Conservation (phyloP, 169 alveolate genomes). For the Plasmodium fragile region DNA sequence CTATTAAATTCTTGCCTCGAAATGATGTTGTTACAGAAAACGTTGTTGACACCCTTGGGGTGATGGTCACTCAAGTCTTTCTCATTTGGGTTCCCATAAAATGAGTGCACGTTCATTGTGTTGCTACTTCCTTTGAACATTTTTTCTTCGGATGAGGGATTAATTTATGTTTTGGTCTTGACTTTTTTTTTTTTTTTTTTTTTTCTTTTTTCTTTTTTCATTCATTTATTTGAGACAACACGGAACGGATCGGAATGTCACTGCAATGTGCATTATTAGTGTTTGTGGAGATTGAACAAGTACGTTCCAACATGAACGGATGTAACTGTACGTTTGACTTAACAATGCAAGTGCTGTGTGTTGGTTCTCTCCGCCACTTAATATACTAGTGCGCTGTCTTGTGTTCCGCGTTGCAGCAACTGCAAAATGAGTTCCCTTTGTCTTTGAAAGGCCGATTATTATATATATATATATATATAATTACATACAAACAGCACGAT, state of each 20-base stretch:
- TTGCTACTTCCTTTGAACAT: neutral
- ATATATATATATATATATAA: too few species aligned
- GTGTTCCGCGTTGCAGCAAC: neutral
- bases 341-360: neutral
- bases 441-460: neutral
- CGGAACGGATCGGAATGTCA: neutral
- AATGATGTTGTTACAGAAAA: neutral
- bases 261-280: neutral
- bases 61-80: neutral
- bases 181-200: neutral
- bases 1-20: conserved; percentile 16
- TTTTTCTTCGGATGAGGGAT: neutral
- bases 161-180: neutral
- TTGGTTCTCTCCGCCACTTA: too few species aligned
- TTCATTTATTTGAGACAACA: neutral
- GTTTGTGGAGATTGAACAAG: neutral
- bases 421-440: neutral
- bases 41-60: neutral
- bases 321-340: neutral
- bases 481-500: neutral
- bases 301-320: neutral
- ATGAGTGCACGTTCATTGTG: neutral
- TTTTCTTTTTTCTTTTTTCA: neutral
- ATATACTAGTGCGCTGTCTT: neutral
- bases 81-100: neutral